These are phyloP conservation scores for Colletotrichum neosansevieriae DNA, from an alignment of 2,329 filamentous ascomycete genomes.

Conservation along the genomic window DNA sequence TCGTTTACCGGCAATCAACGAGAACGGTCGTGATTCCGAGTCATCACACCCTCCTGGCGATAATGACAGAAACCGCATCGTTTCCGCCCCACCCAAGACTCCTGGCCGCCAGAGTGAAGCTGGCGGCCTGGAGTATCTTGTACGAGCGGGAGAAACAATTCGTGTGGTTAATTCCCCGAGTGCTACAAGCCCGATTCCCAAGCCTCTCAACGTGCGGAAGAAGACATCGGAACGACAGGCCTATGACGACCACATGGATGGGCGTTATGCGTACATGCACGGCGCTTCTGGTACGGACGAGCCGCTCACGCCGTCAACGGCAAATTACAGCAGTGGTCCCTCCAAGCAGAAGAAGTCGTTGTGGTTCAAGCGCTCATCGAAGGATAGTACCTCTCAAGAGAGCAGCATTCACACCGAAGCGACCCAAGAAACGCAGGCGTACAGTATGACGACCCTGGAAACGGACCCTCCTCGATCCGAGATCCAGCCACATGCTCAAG, in stretches of 20 bases:
- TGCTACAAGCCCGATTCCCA: conserved; percentile 50
- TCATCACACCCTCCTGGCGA: conserved; percentile 31
- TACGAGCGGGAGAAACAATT: conserved; percentile 63
- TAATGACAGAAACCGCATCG: conserved; percentile 55
- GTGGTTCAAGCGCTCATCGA: conserved; percentile 65
- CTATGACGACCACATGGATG: conserved; percentile 4
- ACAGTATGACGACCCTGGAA: conserved; percentile 37
- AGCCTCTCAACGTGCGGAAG: conserved; percentile 58
- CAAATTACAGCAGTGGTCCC: conserved; percentile 36
- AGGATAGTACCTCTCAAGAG: conserved; percentile 47
- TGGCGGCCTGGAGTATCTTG: conserved; percentile 58
- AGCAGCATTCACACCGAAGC: conserved; percentile 35
- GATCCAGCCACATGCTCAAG: conserved; percentile 2
- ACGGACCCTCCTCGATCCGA: conserved; percentile 38
- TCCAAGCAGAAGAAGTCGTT: conserved; percentile 60
- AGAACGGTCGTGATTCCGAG: conserved; percentile 49
- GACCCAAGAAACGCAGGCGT: conserved; percentile 34
- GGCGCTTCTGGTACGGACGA: conserved; percentile 42
- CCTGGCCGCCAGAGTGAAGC: conserved; percentile 46
- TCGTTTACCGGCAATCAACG: conserved; percentile 63
- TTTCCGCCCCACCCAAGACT: conserved; percentile 58
- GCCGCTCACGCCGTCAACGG: conserved; percentile 40
- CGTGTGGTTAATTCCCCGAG: conserved; percentile 66
- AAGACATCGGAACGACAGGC: conserved; percentile 43
- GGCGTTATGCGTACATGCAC: conserved; percentile 46